A percentile compares a stretch with the other conserved stretches of the same genome.
Conservation (phyloP, 495 filamentous ascomycete genomes). For the Zalerion maritima region DNA sequence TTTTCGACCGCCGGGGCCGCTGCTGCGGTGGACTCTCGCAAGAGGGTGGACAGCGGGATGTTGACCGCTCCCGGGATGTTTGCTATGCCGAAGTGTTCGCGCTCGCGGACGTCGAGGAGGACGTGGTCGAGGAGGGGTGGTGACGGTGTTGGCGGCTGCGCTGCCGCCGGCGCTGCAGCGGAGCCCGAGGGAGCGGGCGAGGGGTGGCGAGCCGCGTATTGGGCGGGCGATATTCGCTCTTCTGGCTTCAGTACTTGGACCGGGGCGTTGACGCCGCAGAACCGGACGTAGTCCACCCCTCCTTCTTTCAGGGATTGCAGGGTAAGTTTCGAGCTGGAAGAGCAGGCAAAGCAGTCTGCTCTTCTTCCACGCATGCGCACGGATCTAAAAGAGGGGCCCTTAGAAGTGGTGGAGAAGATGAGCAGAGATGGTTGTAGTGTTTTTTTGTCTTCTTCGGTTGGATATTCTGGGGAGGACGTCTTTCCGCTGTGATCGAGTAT, state of each 20-base stretch:
- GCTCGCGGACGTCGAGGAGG: conserved; percentile 71
- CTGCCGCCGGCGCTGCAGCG: too few species aligned
- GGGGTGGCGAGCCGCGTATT: too few species aligned
- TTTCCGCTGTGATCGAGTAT: conserved; percentile 3
- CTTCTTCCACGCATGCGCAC: conserved; percentile 56
- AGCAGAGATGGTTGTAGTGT: conserved; percentile 28
- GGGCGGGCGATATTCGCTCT: conserved; percentile 45
- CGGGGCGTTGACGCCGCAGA: conserved; percentile 46
- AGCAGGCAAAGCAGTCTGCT: conserved; percentile 61
- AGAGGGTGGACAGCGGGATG: conserved; percentile 51
- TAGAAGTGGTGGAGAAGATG: conserved; percentile 57
- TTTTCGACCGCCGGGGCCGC: conserved; percentile 4
- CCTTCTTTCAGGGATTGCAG: conserved; percentile 45
- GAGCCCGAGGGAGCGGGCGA: too few species aligned
- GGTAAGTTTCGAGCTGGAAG: conserved; percentile 43
- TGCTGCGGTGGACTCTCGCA: conserved; percentile 15
- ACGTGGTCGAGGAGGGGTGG: too few species aligned
- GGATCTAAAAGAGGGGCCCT: conserved; percentile 52
- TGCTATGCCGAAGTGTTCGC: conserved; percentile 72
- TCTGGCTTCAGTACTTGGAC: conserved; percentile 38
- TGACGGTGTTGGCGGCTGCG: too few species aligned
- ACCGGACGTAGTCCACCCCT: conserved; percentile 59
- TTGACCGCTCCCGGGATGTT: conserved; percentile 60
- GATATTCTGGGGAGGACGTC: conserved; percentile 8
- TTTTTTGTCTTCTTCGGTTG: conserved; percentile 4